Evolutionary conservation across 164 flowering plant species (phyloP).

Genomic region (Tinospora cordifolia): DNA sequence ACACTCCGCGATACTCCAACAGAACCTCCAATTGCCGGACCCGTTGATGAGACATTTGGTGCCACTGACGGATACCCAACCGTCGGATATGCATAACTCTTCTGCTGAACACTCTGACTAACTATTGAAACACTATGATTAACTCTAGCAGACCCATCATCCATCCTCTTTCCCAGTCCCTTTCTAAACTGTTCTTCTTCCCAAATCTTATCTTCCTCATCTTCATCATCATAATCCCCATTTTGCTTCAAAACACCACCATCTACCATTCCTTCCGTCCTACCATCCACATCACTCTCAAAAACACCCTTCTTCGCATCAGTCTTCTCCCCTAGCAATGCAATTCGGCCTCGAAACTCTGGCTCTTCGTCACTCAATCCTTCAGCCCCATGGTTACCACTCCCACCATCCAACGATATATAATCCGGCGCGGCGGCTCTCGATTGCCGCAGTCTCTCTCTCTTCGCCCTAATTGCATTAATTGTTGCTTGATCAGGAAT

Average conservation of each 20-base stretch:
- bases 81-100: conserved; percentile 23
- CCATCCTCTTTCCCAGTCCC: conserved; percentile 81
- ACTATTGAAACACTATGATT: conserved; percentile 26
- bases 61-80: conserved; percentile 16
- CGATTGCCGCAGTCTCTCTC: conserved; percentile 62
- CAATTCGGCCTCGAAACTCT: conserved; percentile 66
- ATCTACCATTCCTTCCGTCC: conserved; percentile 10
- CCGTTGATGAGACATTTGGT: conserved; percentile 9
- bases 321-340: conserved; percentile 58
- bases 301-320: conserved; percentile 58
- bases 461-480: conserved; percentile 61
- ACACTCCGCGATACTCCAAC: conserved; percentile 35
- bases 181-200: conserved; percentile 94
- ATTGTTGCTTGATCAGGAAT: conserved; percentile 67
- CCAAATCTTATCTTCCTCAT: conserved; percentile 88
- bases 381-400: conserved; percentile 56
- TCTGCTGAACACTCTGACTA: conserved; percentile 26
- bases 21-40: conserved; percentile 40
- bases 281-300: conserved; percentile 44
- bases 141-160: conserved; percentile 44
- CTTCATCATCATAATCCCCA: conserved; percentile 45
- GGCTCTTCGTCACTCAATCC: conserved; percentile 91
- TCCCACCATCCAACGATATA: conserved; percentile 73
- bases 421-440: conserved; percentile 65
- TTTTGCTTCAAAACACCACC: conserved; percentile 18